Conservation (phyloP, 441 rosid species). For the Euphorbia schlechtendalii region DNA sequence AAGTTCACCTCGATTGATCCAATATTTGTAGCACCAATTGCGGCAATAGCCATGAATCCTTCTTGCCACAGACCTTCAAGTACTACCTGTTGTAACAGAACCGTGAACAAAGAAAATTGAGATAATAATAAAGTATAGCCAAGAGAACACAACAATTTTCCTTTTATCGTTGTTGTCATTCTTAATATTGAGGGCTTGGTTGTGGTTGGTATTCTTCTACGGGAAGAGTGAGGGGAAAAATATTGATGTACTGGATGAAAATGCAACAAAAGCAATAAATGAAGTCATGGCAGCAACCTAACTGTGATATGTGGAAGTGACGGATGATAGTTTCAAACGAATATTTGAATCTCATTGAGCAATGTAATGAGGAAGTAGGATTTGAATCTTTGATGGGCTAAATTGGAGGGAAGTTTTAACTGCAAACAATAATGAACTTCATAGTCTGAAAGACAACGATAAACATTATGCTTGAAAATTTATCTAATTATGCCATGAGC, state of each 20-base stretch:
- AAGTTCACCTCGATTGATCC: constrained; percentile 83
- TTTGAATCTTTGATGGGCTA: no score
- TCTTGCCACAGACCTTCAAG: constrained; percentile 88
- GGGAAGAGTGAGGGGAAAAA: background rate
- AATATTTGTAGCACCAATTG: constrained; percentile 88
- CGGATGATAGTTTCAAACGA: background rate
- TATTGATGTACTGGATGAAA: background rate
- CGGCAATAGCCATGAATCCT: constrained; percentile 90
- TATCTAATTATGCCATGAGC: background rate
- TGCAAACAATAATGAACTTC: background rate
- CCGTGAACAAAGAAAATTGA: background rate
- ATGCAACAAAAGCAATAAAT: background rate
- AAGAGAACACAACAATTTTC: background rate
- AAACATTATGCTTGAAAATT: background rate
- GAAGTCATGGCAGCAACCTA: background rate
- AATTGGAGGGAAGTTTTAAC: background rate
- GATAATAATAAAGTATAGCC: background rate
- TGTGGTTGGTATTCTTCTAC: background rate
- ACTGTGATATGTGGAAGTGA: background rate
- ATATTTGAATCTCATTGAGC: no score
- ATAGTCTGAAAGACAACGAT: background rate
- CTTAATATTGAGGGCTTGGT: background rate
- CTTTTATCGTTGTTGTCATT: background rate
- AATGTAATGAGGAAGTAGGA: background rate
- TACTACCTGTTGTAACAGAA: constrained; percentile 53